phyloP scores from a whole-genome alignment of 495 filamentous ascomycete genomes.

The Penicillium subrubescens region DNA sequence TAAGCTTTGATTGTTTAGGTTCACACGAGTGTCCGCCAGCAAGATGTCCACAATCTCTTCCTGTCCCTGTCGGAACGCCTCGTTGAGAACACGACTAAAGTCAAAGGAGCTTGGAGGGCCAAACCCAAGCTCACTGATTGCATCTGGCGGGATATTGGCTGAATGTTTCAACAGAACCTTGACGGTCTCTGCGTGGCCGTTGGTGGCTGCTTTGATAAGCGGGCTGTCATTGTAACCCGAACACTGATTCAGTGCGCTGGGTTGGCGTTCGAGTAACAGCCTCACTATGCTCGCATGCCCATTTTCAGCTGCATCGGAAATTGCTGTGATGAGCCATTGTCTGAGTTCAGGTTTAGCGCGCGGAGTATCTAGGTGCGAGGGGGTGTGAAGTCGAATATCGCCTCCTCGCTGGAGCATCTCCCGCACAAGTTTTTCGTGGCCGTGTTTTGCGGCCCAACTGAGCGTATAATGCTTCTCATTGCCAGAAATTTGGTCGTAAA shows the following conservation, averaged over 20 bases:
- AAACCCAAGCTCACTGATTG: not conserved
- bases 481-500: not conserved
- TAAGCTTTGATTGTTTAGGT: not conserved
- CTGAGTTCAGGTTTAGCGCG: not conserved
- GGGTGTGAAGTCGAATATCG: not conserved
- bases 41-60: not conserved
- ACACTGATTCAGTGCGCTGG: not conserved
- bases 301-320: not conserved
- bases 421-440: not conserved
- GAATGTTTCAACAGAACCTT: not conserved
- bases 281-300: not conserved
- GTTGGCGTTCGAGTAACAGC: not conserved
- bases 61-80: not conserved
- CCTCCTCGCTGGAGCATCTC: conserved; percentile 2
- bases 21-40: not conserved
- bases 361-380: not conserved
- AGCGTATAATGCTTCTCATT: not conserved
- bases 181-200: not conserved
- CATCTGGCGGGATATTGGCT: not conserved
- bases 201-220: not conserved
- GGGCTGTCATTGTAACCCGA: not conserved
- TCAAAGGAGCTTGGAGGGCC: not conserved
- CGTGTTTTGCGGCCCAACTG: not conserved
- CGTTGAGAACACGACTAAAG: not conserved
- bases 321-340: not conserved